phyloP scores from a whole-genome alignment of 1,139 yeast species.

The Nakaseomyces delphensis region DNA sequence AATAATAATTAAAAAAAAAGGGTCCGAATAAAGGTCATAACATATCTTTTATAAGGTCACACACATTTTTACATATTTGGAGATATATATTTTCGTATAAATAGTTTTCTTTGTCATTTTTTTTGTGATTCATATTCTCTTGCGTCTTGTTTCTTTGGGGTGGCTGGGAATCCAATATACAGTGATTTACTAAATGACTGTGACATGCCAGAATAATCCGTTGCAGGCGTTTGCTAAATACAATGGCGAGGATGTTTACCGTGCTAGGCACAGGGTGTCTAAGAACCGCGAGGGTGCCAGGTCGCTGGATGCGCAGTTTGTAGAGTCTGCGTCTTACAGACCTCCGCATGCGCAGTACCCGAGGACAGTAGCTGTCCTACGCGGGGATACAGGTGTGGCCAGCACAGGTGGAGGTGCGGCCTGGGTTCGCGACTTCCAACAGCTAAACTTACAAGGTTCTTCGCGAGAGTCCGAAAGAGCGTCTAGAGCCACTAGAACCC shows the following conservation, averaged over 20 bases:
- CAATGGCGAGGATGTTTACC: neutral
- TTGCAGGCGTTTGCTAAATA: conserved; percentile 1
- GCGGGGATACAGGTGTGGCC: neutral
- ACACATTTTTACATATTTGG: too few relatives aligned
- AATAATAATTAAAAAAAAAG: too few relatives aligned
- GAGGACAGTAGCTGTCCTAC: neutral
- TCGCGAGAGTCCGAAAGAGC: too few relatives aligned
- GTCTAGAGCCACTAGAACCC: too few relatives aligned
- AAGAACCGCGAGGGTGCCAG: neutral
- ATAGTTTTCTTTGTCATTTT: too few relatives aligned
- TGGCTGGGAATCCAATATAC: too few relatives aligned
- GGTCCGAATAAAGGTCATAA: too few relatives aligned
- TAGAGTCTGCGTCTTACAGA: neutral
- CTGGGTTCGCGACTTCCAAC: neutral
- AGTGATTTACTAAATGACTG: neutral
- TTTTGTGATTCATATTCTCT: too few relatives aligned
- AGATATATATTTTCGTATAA: too few relatives aligned
- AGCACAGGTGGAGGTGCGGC: neutral
- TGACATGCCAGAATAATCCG: conserved; percentile 2
- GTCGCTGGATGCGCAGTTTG: neutral
- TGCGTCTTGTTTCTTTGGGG: too few relatives aligned
- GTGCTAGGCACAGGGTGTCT: neutral
- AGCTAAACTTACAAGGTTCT: neutral
- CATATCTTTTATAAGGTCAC: too few relatives aligned
- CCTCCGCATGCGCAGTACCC: neutral